phyloP scores from a whole-genome alignment of 164 flowering plant species.

The Kingdonia uniflora region DNA sequence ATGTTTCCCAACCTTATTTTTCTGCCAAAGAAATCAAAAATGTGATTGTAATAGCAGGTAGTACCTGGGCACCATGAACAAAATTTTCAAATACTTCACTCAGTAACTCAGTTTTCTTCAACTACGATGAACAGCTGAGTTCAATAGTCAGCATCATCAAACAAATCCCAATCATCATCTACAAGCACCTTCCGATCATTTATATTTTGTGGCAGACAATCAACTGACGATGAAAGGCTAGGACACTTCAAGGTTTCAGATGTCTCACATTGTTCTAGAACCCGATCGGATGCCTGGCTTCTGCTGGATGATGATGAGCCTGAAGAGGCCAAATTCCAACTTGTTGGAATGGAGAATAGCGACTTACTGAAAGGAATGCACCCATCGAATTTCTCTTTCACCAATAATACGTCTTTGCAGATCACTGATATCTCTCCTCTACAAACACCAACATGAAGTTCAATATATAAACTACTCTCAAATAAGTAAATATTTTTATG shows the following conservation, averaged over 20 bases:
- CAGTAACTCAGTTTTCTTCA: neutral
- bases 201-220: conserved; percentile 9
- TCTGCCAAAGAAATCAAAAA: neutral
- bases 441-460: no score
- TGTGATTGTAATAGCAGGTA: neutral
- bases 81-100: neutral
- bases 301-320: conserved; percentile 27
- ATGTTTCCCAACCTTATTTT: neutral
- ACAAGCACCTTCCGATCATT: conserved; percentile 13
- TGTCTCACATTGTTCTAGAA: conserved; percentile 12
- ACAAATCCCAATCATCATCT: conserved; percentile 51
- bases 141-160: conserved; percentile 8
- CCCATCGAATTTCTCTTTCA: conserved; percentile 61
- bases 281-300: conserved; percentile 21
- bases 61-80: no score
- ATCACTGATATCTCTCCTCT: conserved; percentile 91
- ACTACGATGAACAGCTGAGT: neutral
- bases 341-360: conserved; percentile 52
- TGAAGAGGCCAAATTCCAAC: conserved; percentile 51
- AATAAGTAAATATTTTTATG: no score
- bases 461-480: no score
- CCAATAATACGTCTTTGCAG: conserved; percentile 62
- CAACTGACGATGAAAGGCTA: conserved; percentile 19
- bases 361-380: conserved; percentile 49
- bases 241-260: conserved; percentile 12